Evolutionary conservation across 2,329 filamentous ascomycete species (phyloP).

Genomic region (Fusarium nisikadoi): DNA sequence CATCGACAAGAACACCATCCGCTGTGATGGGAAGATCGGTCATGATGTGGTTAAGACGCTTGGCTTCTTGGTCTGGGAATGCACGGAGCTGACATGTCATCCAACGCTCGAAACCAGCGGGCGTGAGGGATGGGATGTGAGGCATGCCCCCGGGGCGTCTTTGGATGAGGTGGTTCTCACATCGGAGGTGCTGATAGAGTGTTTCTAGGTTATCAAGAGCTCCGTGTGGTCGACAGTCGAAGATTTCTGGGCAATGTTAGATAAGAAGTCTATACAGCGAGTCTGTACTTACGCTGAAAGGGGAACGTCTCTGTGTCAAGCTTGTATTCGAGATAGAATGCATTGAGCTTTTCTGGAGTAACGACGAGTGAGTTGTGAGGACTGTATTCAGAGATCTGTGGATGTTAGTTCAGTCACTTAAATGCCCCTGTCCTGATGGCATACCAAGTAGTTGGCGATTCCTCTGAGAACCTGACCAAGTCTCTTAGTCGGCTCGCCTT

Average conservation of each 20-base stretch:
- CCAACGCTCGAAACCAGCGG: slow-evolving; percentile 76
- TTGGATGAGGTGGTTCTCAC: slow-evolving; percentile 74
- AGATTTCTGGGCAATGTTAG: slow-evolving; percentile 57
- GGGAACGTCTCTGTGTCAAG: slow-evolving; percentile 74
- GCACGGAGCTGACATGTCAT: slow-evolving; percentile 78
- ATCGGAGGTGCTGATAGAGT: slow-evolving; percentile 65
- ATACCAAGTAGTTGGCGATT: slow-evolving; percentile 77
- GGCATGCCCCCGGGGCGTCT: slow-evolving; percentile 61
- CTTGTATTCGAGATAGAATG: slow-evolving; percentile 76
- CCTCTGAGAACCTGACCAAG: slow-evolving; percentile 78
- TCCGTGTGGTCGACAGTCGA: slow-evolving; percentile 53
- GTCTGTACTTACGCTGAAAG: slow-evolving; percentile 66
- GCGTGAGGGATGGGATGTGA: slow-evolving; percentile 72
- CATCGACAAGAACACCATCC: slow-evolving; percentile 66
- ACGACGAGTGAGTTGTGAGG: slow-evolving; percentile 67
- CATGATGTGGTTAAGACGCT: slow-evolving; percentile 75
- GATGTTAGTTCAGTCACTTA: background rate
- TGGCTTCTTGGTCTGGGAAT: slow-evolving; percentile 79
- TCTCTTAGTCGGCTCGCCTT: slow-evolving; percentile 73
- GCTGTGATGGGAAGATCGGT: slow-evolving; percentile 74
- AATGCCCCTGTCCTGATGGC: slow-evolving; percentile 35
- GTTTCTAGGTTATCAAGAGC: slow-evolving; percentile 49
- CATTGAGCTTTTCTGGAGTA: slow-evolving; percentile 77
- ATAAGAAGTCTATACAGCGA: background rate
- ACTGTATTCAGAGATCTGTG: slow-evolving; percentile 48